These are phyloP conservation scores for Primulina tabacum DNA, from an alignment of 257 asterid genomes.

Conservation along the genomic window DNA sequence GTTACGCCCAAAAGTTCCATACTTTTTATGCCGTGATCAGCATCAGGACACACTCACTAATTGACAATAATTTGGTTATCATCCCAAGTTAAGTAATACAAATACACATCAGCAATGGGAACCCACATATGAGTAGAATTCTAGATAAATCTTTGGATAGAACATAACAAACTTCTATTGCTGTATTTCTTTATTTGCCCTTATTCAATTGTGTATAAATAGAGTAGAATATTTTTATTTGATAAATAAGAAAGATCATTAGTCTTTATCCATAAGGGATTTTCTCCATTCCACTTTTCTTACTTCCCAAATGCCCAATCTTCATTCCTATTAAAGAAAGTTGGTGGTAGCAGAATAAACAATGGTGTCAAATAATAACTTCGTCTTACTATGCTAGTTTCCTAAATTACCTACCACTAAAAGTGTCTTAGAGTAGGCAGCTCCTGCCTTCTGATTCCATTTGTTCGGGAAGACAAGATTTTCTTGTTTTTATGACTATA, in stretches of 20 bases:
- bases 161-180: too few species aligned
- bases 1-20: too few species aligned
- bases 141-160: too few species aligned
- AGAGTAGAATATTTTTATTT: too few species aligned
- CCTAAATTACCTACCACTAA: neutral
- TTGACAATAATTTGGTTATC: neutral
- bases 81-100: too few species aligned
- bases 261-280: too few species aligned
- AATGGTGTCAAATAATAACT: neutral
- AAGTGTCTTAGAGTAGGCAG: neutral
- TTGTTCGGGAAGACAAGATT: neutral
- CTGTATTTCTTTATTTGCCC: too few species aligned
- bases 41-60: neutral
- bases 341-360: neutral
- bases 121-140: too few species aligned
- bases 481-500: neutral
- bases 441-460: neutral
- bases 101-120: too few species aligned
- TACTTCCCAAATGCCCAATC: neutral
- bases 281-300: too few species aligned
- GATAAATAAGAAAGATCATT: too few species aligned
- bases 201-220: too few species aligned
- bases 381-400: neutral
- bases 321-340: neutral
- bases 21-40: neutral